Percentiles rank a stretch among this genome's conserved stretches.
Conservation (phyloP, 1,284 basidiomycete genomes). For the Apiotrichum veenhuisii region DNA sequence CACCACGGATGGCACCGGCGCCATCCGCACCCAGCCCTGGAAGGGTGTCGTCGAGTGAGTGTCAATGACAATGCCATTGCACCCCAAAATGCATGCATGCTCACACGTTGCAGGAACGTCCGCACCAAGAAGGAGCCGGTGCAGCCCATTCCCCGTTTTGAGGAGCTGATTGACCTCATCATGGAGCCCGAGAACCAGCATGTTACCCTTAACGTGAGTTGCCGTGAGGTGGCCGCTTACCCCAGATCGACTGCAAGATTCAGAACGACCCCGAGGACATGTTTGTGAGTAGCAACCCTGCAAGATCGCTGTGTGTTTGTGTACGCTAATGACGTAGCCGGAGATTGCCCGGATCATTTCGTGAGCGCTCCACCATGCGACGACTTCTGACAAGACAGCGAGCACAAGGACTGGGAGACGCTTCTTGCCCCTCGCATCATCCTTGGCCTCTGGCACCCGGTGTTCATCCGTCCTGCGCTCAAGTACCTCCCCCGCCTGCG, state of each 20-base stretch:
- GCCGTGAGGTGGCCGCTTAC: not conserved
- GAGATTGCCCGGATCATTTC: slow-evolving; percentile 77
- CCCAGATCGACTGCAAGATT: slow-evolving; percentile 78
- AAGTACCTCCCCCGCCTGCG: slow-evolving; percentile 67
- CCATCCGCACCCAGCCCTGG: slow-evolving; percentile 53
- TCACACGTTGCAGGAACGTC: slow-evolving; percentile 55
- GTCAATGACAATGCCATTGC: no score
- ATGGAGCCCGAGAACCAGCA: slow-evolving; percentile 63
- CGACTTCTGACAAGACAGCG: slow-evolving; percentile 18
- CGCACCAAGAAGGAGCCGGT: slow-evolving; percentile 78
- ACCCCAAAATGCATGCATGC: not conserved
- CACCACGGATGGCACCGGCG: slow-evolving; percentile 57
- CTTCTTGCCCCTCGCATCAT: slow-evolving; percentile 81
- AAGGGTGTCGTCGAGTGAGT: slow-evolving; percentile 48
- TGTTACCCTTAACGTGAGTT: slow-evolving; percentile 70
- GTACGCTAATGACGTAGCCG: slow-evolving; percentile 36
- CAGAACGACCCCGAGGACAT: slow-evolving; percentile 86
- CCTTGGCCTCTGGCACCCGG: slow-evolving; percentile 85
- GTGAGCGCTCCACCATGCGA: slow-evolving; percentile 17
- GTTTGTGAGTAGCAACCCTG: slow-evolving; percentile 54
- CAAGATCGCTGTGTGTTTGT: no score
- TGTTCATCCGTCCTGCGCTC: slow-evolving; percentile 77
- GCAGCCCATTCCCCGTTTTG: slow-evolving; percentile 83
- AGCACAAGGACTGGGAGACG: slow-evolving; percentile 72
- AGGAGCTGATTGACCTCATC: slow-evolving; percentile 72